Evolutionary conservation across 1,284 basidiomycete genomes (phyloP).

Genomic region (Ceratobasidium sp.): DNA sequence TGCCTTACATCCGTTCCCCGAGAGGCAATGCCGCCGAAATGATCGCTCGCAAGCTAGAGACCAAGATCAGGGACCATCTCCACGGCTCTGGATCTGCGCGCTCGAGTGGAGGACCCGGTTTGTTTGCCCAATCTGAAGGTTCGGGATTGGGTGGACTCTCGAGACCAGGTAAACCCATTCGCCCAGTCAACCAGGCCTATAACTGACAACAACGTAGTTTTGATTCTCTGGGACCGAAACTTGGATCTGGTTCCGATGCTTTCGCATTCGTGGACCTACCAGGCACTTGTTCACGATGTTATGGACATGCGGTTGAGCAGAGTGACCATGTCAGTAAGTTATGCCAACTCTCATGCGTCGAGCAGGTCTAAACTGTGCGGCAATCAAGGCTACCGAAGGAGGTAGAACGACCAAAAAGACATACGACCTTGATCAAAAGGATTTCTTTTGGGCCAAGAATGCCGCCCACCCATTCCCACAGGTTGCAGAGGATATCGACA

Average conservation of each 20-base stretch:
- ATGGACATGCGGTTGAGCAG: conserved; percentile 97
- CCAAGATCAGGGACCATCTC: conserved; percentile 83
- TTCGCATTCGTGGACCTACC: conserved; percentile 99
- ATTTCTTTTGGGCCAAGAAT: conserved; percentile 99
- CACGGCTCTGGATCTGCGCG: conserved; percentile 43
- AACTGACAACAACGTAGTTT: conserved; percentile 58
- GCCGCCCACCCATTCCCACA: conserved; percentile 97
- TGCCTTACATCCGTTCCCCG: conserved; percentile 95
- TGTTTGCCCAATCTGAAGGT: conserved; percentile 72
- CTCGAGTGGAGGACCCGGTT: conserved; percentile 51
- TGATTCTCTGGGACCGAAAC: conserved; percentile 94
- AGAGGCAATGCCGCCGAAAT: conserved; percentile 98
- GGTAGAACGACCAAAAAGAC: conserved; percentile 77
- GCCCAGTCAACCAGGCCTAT: conserved; percentile 11
- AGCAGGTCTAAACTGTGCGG: not conserved
- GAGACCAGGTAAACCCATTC: conserved; percentile 70
- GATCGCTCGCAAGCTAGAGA: conserved; percentile 94
- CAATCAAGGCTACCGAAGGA: conserved; percentile 55
- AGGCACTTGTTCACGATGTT: conserved; percentile 97
- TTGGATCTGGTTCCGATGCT: conserved; percentile 95
- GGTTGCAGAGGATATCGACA: conserved; percentile 97
- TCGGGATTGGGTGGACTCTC: conserved; percentile 51
- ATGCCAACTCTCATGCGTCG: not conserved
- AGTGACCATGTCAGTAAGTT: conserved; percentile 73
- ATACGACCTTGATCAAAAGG: conserved; percentile 97